Conservation (phyloP, 2,329 filamentous ascomycete species). For the Aspergillus fumigatiaffinis region DNA sequence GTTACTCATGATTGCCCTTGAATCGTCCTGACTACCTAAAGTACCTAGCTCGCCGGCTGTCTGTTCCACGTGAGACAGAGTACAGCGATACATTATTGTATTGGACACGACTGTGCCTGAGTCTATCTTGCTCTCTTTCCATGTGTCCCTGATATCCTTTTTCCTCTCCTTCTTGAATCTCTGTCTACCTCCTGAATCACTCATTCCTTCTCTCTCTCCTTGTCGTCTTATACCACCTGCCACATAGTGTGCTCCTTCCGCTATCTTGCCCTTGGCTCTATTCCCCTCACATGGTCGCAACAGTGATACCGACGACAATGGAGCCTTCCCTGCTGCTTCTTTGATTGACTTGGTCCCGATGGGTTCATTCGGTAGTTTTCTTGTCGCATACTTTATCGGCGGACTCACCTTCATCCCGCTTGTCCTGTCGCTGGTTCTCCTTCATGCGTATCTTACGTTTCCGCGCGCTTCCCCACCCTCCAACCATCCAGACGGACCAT, state of each 20-base stretch:
- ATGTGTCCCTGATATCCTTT: not conserved
- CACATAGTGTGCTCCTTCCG: not conserved
- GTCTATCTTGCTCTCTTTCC: not conserved
- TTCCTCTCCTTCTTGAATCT: not conserved
- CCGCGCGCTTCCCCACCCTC: conserved; percentile 41
- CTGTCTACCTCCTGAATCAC: not conserved
- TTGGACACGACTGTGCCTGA: not conserved
- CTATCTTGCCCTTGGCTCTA: not conserved
- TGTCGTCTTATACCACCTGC: not conserved
- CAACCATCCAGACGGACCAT: conserved; percentile 35
- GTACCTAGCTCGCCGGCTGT: not conserved
- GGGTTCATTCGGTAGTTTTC: conserved; percentile 51
- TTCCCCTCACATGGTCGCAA: not conserved
- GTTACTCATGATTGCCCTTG: not conserved
- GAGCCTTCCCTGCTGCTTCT: conserved; percentile 28
- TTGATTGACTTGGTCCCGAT: conserved; percentile 35
- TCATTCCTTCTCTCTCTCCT: not conserved
- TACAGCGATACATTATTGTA: not conserved
- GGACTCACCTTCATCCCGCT: conserved; percentile 85
- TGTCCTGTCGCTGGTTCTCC: conserved; percentile 56
- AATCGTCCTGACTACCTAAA: no score
- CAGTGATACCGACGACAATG: conserved; percentile 23
- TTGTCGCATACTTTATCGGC: conserved; percentile 77
- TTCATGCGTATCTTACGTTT: conserved; percentile 66
- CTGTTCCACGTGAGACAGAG: not conserved